These are phyloP conservation scores for Fraxinus baroniana DNA, from an alignment of 305 asterid species.

Conservation along the genomic window DNA sequence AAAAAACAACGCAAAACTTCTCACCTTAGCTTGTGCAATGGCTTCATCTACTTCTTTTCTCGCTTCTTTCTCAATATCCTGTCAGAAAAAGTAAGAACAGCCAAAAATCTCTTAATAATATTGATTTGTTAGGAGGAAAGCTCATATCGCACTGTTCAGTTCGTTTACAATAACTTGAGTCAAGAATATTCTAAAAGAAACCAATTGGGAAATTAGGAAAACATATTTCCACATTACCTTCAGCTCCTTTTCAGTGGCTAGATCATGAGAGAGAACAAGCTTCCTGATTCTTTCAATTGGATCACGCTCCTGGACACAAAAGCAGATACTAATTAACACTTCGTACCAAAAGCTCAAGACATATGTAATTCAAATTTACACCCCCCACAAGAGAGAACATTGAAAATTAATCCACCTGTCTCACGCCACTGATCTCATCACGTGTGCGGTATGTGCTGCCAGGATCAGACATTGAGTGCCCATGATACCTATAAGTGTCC, in stretches of 20 bases:
- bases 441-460: constrained; percentile 98
- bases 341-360: not conserved
- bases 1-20: constrained; percentile 16
- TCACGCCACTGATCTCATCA: constrained; percentile 84
- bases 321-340: not conserved
- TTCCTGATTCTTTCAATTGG: constrained; percentile 90
- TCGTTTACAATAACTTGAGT: too few species aligned
- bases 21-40: constrained; percentile 92
- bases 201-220: not conserved
- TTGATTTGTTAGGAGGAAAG: constrained; percentile 9
- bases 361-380: not conserved
- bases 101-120: not conserved
- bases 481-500: constrained; percentile 98
- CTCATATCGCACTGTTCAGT: not conserved
- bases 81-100: constrained; percentile 26
- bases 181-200: not conserved
- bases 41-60: constrained; percentile 93
- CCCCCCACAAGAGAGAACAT: not conserved
- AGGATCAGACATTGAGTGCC: constrained; percentile 98
- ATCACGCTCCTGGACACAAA: constrained; percentile 77
- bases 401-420: constrained; percentile 59
- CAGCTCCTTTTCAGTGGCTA: constrained; percentile 84
- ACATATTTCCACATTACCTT: constrained; percentile 49
- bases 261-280: constrained; percentile 67
- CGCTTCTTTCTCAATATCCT: constrained; percentile 84